These are phyloP conservation scores for Cyclostephanos tholiformis DNA, from an alignment of 108 stramenopile genomes.

Conservation along the genomic window DNA sequence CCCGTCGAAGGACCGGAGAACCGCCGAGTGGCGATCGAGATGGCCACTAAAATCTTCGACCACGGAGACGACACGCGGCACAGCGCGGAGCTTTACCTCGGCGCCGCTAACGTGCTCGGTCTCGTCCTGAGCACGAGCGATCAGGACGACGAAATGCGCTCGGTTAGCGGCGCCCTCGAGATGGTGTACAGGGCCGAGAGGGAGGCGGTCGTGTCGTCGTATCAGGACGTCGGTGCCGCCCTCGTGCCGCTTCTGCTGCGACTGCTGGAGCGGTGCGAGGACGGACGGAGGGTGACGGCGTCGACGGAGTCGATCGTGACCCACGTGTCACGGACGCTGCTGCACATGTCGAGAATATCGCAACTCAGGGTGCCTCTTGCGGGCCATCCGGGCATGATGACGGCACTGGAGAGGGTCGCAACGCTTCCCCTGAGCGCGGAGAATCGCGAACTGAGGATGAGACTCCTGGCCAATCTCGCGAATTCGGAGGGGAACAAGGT, in stretches of 20 bases:
- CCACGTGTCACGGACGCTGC: conserved; percentile 64
- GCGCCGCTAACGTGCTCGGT: conserved; percentile 66
- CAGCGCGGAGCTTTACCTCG: conserved; percentile 68
- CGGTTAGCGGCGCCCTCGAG: conserved; percentile 76
- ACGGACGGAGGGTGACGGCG: conserved; percentile 33
- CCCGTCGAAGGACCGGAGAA: conserved; percentile 32
- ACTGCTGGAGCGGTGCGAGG: conserved; percentile 66
- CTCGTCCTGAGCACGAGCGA: conserved; percentile 61
- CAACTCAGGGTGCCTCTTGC: conserved; percentile 60
- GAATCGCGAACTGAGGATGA: conserved; percentile 64
- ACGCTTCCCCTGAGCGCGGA: conserved; percentile 57
- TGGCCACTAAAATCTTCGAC: conserved; percentile 70
- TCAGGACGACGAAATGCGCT: conserved; percentile 71
- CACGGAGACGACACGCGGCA: conserved; percentile 64
- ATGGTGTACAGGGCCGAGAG: conserved; percentile 74
- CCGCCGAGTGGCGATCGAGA: conserved; percentile 60
- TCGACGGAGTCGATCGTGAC: conserved; percentile 59
- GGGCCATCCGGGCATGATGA: conserved; percentile 61
- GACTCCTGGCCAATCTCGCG: conserved; percentile 73
- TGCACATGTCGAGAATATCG: conserved; percentile 67
- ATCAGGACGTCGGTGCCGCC: conserved; percentile 61
- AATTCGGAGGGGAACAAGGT: conserved; percentile 79
- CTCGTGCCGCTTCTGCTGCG: conserved; percentile 63
- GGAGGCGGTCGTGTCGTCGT: conserved; percentile 57
- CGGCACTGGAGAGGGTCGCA: conserved; percentile 57